phyloP scores from a whole-genome alignment of 2,329 filamentous ascomycete genomes.

The Stagonosporopsis rhizophila region DNA sequence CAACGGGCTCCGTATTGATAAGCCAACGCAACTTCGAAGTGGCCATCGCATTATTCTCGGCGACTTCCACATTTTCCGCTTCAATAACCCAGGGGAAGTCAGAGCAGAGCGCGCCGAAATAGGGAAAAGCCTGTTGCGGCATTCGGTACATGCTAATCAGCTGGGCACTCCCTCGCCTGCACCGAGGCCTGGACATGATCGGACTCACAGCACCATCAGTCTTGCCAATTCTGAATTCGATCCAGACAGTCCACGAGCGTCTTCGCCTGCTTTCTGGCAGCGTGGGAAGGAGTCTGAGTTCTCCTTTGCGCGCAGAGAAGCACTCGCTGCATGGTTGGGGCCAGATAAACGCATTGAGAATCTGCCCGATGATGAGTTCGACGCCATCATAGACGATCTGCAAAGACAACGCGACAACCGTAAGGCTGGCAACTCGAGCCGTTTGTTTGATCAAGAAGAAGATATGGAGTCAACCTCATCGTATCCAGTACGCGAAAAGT shows the following conservation, averaged over 20 bases:
- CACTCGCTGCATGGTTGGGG: conserved; percentile 87
- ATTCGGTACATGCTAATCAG: conserved; percentile 73
- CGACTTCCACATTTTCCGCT: conserved; percentile 98
- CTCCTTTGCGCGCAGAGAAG: conserved; percentile 91
- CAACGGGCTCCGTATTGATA: conserved; percentile 88
- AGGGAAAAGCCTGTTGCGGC: conserved; percentile 76
- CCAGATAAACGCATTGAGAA: conserved; percentile 90
- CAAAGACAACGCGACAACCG: conserved; percentile 86
- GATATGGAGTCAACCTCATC: conserved; percentile 90
- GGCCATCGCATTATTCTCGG: conserved; percentile 95
- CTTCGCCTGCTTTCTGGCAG: conserved; percentile 75
- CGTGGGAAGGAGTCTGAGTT: conserved; percentile 87
- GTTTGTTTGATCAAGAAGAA: conserved; percentile 70
- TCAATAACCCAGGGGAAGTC: conserved; percentile 97
- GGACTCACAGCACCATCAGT: conserved; percentile 70
- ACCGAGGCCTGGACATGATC: conserved; percentile 72
- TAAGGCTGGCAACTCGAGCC: conserved; percentile 66
- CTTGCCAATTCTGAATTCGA: conserved; percentile 80
- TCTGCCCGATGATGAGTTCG: conserved; percentile 91
- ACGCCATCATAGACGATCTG: conserved; percentile 91
- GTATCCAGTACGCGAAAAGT: conserved; percentile 89
- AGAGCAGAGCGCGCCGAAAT: conserved; percentile 88
- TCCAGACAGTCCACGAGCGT: conserved; percentile 73
- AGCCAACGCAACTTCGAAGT: conserved; percentile 84
- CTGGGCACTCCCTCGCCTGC: conserved; percentile 72